These are phyloP conservation scores for Onygena corvina DNA, from an alignment of 2,329 filamentous ascomycete species.

Conservation along the genomic window DNA sequence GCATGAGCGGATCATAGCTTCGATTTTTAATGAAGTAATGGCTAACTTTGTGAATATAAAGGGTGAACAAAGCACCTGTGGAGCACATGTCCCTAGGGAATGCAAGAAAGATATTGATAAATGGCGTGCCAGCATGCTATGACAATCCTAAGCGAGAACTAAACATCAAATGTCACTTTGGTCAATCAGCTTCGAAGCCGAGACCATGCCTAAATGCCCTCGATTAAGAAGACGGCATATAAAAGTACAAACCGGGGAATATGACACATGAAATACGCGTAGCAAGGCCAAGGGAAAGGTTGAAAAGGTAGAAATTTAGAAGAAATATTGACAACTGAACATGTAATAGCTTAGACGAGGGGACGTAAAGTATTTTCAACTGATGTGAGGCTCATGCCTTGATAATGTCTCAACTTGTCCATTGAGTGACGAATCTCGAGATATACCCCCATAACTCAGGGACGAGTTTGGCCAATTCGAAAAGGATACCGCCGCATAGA, in stretches of 20 bases:
- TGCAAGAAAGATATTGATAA: neutral
- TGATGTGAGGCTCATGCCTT: neutral
- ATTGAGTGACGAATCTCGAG: constrained; percentile 13
- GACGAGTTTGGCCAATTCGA: constrained; percentile 42
- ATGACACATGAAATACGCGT: neutral
- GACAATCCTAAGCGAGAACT: no score
- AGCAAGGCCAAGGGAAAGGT: neutral
- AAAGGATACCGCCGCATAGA: constrained; percentile 48
- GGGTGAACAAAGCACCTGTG: neutral
- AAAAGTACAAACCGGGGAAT: neutral
- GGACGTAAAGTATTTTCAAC: no score
- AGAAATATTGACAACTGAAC: neutral
- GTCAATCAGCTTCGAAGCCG: neutral
- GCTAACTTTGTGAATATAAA: constrained; percentile 1
- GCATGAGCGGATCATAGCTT: neutral
- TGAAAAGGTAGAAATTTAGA: neutral
- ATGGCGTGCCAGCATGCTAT: neutral
- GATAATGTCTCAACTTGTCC: constrained; percentile 12
- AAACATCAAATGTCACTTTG: no score
- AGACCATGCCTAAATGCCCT: neutral
- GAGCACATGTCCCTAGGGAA: no score
- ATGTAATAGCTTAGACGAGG: no score
- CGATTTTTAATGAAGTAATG: neutral
- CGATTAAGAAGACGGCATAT: neutral
- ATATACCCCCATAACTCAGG: constrained; percentile 28